phyloP scores from a whole-genome alignment of 768 basidiomycete species.

The Termitomyces sp. region DNA sequence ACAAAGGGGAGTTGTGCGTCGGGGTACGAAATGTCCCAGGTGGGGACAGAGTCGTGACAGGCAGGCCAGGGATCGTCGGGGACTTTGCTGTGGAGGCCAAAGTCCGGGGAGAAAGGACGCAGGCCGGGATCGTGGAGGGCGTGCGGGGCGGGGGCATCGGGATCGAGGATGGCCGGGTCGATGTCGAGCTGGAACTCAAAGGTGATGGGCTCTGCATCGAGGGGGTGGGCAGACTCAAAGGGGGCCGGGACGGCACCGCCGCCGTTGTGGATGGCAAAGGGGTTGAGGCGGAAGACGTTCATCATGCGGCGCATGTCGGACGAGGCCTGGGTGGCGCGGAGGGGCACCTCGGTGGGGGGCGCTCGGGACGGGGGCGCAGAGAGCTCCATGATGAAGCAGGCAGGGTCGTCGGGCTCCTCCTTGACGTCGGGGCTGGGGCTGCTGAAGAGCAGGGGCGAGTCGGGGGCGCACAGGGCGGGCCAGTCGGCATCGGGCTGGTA shows the following conservation, averaged over 20 bases:
- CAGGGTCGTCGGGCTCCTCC: conserved; percentile 32
- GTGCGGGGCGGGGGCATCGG: conserved; percentile 3
- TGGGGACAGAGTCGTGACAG: background rate
- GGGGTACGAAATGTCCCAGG: conserved; percentile 15
- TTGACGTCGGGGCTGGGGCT: conserved; percentile 11
- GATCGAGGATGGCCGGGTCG: conserved; percentile 15
- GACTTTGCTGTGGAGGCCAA: conserved; percentile 22
- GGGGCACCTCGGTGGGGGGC: conserved; percentile 61
- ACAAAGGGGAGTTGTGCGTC: conserved; percentile 6
- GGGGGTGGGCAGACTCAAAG: conserved; percentile 48
- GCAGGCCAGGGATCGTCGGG: conserved; percentile 13
- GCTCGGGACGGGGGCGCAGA: conserved; percentile 31
- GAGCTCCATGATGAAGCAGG: conserved; percentile 42
- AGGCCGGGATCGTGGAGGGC: conserved; percentile 9
- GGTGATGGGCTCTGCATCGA: conserved; percentile 53
- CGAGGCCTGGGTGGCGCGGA: conserved; percentile 70
- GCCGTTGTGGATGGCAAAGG: conserved; percentile 62
- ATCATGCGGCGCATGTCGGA: conserved; percentile 71
- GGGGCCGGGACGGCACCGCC: conserved; percentile 25
- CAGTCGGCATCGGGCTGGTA: too few relatives aligned
- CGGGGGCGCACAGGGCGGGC: too few relatives aligned
- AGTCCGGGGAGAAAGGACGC: conserved; percentile 34
- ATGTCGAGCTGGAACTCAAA: conserved; percentile 62
- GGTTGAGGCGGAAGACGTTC: conserved; percentile 72
- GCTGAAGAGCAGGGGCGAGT: too few relatives aligned